Percentiles rank a stretch among this genome's conserved stretches.
These are phyloP conservation scores for Sclerotinia borealis DNA, from an alignment of 2,329 filamentous ascomycete genomes.

Conservation along the genomic window DNA sequence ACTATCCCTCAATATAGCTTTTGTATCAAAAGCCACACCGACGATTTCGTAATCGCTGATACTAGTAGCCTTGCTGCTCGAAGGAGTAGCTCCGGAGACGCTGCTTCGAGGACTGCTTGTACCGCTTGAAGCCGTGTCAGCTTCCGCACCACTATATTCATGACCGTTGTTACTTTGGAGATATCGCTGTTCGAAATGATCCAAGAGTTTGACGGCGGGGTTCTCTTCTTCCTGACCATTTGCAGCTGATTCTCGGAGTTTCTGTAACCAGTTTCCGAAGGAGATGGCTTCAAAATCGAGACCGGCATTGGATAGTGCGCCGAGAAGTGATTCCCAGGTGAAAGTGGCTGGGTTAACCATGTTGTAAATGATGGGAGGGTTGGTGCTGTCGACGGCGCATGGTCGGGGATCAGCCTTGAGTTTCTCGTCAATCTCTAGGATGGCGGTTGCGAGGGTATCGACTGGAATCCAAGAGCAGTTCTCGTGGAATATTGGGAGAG, in stretches of 20 bases:
- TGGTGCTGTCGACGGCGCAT: constrained; percentile 13
- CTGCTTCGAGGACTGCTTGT: constrained; percentile 2
- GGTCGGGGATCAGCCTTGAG: background rate
- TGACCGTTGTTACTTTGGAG: constrained; percentile 8
- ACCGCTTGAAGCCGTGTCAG: background rate
- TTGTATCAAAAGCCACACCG: constrained; percentile 11
- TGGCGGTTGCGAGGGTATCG: constrained; percentile 38
- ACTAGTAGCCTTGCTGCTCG: background rate
- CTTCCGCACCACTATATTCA: background rate
- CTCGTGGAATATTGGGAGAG: constrained; percentile 41
- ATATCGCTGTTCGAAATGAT: constrained; percentile 14
- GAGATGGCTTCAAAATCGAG: constrained; percentile 40
- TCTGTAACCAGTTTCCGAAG: constrained; percentile 39
- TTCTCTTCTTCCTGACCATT: constrained; percentile 32
- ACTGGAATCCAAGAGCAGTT: constrained; percentile 40
- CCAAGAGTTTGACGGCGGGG: constrained; percentile 22
- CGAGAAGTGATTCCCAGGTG: constrained; percentile 46
- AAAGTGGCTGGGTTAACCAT: constrained; percentile 44
- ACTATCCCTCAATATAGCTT: constrained; percentile 10
- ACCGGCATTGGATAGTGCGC: constrained; percentile 40
- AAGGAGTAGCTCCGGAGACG: background rate
- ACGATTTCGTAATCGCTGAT: constrained; percentile 3
- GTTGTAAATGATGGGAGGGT: constrained; percentile 40
- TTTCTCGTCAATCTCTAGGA: constrained; percentile 36
- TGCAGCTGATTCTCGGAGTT: constrained; percentile 41